Conservation (phyloP, 192 early-diverging fungal species). For the Podila epigama region DNA sequence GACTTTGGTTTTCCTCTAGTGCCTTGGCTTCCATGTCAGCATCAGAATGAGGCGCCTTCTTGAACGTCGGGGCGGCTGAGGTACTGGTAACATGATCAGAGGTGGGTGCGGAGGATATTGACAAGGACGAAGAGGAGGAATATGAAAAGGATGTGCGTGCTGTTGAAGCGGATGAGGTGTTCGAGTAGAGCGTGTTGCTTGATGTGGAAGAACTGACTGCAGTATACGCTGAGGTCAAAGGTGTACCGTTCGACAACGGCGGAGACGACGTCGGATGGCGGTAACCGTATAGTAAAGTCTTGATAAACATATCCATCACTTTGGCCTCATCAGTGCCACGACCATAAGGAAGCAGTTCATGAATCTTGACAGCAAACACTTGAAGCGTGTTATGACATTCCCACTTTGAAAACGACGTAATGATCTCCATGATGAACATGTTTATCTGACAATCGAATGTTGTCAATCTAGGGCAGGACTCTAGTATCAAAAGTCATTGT, state of each 20-base stretch:
- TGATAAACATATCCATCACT: slow-evolving; percentile 20
- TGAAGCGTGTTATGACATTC: neutral
- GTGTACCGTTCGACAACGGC: neutral
- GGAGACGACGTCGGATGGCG: neutral
- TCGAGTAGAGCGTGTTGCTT: too few species aligned
- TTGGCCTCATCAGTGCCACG: slow-evolving; percentile 1
- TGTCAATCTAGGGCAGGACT: slow-evolving; percentile 2
- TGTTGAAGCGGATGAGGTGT: too few species aligned
- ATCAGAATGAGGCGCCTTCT: too few species aligned
- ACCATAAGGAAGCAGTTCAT: neutral
- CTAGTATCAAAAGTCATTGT: slow-evolving; percentile 1
- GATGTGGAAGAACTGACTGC: too few species aligned
- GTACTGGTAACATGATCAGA: neutral
- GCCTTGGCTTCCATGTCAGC: too few species aligned
- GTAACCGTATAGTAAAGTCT: slow-evolving; percentile 1
- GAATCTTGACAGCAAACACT: neutral
- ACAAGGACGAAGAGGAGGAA: neutral
- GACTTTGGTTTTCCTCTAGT: too few species aligned
- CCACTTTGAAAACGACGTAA: slow-evolving; percentile 12
- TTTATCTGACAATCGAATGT: neutral
- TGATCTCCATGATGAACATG: neutral
- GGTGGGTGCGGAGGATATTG: neutral
- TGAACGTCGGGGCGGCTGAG: too few species aligned
- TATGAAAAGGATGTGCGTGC: too few species aligned
- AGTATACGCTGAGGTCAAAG: neutral